phyloP scores from a whole-genome alignment of 768 basidiomycete genomes.

The Tubosaeta sp. region DNA sequence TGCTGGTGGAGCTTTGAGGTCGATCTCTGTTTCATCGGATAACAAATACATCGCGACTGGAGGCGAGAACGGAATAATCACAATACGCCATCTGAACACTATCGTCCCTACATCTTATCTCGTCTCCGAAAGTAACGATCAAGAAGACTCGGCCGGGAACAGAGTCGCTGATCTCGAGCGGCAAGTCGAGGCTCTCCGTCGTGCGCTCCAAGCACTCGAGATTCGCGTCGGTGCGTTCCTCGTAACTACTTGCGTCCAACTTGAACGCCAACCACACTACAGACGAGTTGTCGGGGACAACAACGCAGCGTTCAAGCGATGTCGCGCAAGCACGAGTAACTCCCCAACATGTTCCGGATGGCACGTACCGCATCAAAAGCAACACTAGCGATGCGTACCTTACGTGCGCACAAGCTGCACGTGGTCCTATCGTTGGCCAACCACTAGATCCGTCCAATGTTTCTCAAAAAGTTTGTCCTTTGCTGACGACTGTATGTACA shows the following conservation, averaged over 20 bases:
- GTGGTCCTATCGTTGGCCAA: neutral
- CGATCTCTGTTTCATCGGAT: neutral
- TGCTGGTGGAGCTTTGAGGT: neutral
- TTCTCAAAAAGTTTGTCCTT: neutral
- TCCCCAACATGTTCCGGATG: neutral
- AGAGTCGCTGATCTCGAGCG: neutral
- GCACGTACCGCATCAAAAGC: neutral
- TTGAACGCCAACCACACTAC: neutral
- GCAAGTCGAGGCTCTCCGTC: neutral
- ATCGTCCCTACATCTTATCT: neutral
- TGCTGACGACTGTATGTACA: neutral
- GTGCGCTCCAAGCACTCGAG: neutral
- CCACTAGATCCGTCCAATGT: neutral
- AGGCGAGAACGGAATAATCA: neutral
- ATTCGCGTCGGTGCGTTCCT: neutral
- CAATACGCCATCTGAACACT: neutral
- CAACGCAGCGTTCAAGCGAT: too few species aligned
- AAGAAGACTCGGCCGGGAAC: neutral
- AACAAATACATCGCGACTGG: neutral
- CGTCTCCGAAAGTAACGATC: neutral
- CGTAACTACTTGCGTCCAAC: neutral
- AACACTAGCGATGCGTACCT: neutral
- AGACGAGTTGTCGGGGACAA: neutral
- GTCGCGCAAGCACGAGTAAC: neutral
- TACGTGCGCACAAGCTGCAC: neutral